A percentile compares a stretch with the other conserved stretches of the same genome.
These are phyloP conservation scores for Linnemannia schmuckeri DNA, from an alignment of 192 early-diverging fungal species.

Conservation along the genomic window DNA sequence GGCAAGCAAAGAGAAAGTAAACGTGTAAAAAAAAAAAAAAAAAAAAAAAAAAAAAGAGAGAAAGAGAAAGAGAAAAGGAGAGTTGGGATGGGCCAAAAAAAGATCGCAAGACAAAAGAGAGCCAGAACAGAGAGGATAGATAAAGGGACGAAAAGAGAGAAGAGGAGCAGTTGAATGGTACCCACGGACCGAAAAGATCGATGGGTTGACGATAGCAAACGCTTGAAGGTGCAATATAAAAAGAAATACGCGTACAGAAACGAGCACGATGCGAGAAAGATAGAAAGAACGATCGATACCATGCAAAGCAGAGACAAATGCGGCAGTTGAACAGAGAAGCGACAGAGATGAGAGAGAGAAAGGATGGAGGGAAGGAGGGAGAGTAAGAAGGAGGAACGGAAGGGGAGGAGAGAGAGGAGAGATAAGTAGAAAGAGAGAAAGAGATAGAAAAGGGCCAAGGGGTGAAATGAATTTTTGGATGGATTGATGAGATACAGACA, in stretches of 20 bases:
- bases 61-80: not conserved
- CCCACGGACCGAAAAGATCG: not conserved
- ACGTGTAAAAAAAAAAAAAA: not conserved
- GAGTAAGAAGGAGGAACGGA: not conserved
- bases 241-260: not conserved
- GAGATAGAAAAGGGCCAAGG: not conserved
- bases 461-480: not conserved
- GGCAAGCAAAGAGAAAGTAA: no score
- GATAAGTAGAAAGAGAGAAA: not conserved
- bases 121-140: constrained; percentile 1
- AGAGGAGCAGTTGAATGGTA: not conserved
- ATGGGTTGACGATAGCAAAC: not conserved
- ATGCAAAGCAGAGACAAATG: constrained; percentile 1
- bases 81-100: constrained; percentile 6
- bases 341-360: not conserved
- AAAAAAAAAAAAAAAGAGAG: not conserved
- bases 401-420: not conserved
- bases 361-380: not conserved
- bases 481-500: not conserved
- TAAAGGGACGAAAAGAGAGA: not conserved
- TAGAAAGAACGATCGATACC: not conserved
- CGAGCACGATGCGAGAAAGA: not conserved
- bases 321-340: not conserved
- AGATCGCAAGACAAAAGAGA: not conserved
- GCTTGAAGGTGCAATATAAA: not conserved